Percentiles rank a stretch among this genome's conserved stretches.
Evolutionary conservation across 345 rosid species (phyloP).

Genomic region (Corymbia maculata): DNA sequence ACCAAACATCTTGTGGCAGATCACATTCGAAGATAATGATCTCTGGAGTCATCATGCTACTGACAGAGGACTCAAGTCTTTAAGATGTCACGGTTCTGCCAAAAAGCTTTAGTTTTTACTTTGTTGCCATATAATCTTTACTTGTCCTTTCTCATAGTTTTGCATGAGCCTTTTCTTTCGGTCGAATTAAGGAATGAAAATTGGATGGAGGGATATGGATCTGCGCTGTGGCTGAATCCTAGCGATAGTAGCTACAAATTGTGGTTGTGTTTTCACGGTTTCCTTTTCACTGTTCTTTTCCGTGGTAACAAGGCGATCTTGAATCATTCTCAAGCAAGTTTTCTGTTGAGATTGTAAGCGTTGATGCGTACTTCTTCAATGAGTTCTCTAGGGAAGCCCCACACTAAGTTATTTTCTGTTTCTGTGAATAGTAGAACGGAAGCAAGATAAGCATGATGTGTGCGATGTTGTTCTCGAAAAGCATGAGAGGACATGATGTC

Average conservation of each 20-base stretch:
- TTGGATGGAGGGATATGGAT: background rate
- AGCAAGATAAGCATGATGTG: background rate
- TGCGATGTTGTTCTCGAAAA: background rate
- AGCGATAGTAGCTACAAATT: background rate
- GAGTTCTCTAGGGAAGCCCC: background rate
- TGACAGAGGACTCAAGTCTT: background rate
- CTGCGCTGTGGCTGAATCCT: background rate
- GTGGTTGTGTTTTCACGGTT: background rate
- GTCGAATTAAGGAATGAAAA: background rate
- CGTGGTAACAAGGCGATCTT: background rate
- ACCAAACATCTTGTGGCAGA: background rate
- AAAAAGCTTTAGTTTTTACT: background rate
- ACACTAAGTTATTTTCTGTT: background rate
- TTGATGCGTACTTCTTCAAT: background rate
- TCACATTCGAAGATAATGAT: background rate
- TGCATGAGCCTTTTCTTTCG: background rate
- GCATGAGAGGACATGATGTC: background rate
- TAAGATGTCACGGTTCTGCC: background rate
- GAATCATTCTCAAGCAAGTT: background rate
- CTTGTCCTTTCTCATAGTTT: background rate
- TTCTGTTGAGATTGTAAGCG: accelerated
- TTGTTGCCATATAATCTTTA: background rate
- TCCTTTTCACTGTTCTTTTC: background rate
- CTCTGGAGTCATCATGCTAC: background rate
- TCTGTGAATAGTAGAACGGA: background rate